A percentile compares a stretch with the other conserved stretches of the same genome.
Evolutionary conservation across 257 asterid genomes (phyloP).

Genomic region (Plectranthus barbatus): DNA sequence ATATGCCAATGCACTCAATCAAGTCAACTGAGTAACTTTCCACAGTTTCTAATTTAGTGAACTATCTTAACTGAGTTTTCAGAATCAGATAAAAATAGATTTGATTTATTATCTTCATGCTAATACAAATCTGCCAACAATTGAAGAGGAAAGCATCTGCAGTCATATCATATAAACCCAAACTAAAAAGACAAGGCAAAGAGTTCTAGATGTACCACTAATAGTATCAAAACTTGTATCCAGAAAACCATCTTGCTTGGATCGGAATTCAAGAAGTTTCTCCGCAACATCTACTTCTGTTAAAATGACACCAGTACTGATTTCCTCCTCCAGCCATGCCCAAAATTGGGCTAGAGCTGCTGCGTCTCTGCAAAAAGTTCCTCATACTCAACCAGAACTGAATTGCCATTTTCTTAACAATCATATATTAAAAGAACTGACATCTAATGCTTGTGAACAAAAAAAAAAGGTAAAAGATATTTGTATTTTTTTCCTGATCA

Average conservation of each 20-base stretch:
- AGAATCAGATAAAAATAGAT: neutral
- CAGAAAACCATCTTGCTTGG: constrained; percentile 75
- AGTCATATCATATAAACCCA: neutral
- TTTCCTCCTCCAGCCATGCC: constrained; percentile 92
- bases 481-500: neutral
- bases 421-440: neutral
- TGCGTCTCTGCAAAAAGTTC: constrained; percentile 61
- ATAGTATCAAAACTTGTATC: constrained; percentile 95
- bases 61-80: neutral
- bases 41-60: neutral
- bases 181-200: neutral
- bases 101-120: neutral
- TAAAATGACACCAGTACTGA: constrained; percentile 38
- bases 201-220: constrained; percentile 55
- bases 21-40: neutral
- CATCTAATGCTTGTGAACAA: neutral
- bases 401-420: neutral
- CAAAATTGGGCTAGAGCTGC: constrained; percentile 94
- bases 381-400: constrained; percentile 1
- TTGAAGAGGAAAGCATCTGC: neutral
- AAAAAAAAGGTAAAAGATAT: neutral
- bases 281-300: constrained; percentile 82
- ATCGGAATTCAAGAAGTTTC: constrained; percentile 84
- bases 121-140: neutral
- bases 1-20: neutral